phyloP scores from a whole-genome alignment of 129 eudicot genomes.

The Chrysanthemum seticuspe region DNA sequence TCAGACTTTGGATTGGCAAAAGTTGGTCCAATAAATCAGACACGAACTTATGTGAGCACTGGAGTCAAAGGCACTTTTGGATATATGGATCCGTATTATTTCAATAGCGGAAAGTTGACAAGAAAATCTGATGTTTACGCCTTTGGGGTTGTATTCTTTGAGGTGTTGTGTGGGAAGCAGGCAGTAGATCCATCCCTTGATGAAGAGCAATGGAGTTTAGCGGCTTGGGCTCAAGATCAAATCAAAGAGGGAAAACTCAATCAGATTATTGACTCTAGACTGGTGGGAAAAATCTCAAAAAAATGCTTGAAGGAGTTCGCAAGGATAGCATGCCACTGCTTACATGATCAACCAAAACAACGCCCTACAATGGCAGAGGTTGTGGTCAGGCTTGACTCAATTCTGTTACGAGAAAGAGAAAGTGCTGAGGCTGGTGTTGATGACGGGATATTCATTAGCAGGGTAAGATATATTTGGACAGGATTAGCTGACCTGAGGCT shows the following conservation, averaged over 20 bases:
- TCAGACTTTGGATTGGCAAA: conserved; percentile 56
- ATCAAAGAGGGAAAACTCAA: conserved; percentile 21
- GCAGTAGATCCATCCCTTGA: conserved; percentile 38
- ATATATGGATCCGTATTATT: conserved; percentile 43
- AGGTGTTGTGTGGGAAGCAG: conserved; percentile 25
- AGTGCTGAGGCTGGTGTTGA: neutral
- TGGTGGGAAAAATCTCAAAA: conserved; percentile 22
- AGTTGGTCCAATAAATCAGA: conserved; percentile 16
- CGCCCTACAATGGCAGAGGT: conserved; percentile 40
- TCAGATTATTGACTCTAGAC: conserved; percentile 19
- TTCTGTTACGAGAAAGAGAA: conserved; percentile 22
- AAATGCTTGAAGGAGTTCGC: conserved; percentile 28
- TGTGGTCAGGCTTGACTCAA: conserved; percentile 33
- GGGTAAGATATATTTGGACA: conserved; percentile 6
- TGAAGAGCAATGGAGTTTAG: conserved; percentile 34
- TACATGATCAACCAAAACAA: conserved; percentile 27
- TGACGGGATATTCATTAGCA: conserved; percentile 21
- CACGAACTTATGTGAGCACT: conserved; percentile 32
- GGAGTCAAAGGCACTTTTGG: conserved; percentile 52
- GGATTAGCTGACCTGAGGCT: neutral
- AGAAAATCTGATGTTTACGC: conserved; percentile 35
- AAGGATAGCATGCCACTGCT: conserved; percentile 23
- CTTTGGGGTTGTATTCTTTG: conserved; percentile 35
- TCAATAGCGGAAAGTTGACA: conserved; percentile 20
- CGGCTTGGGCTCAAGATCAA: conserved; percentile 32